A percentile compares a stretch with the other conserved stretches of the same genome.
Evolutionary conservation across 805 yeast genomes (phyloP).

Genomic region (Yamadazyma kitorensis): DNA sequence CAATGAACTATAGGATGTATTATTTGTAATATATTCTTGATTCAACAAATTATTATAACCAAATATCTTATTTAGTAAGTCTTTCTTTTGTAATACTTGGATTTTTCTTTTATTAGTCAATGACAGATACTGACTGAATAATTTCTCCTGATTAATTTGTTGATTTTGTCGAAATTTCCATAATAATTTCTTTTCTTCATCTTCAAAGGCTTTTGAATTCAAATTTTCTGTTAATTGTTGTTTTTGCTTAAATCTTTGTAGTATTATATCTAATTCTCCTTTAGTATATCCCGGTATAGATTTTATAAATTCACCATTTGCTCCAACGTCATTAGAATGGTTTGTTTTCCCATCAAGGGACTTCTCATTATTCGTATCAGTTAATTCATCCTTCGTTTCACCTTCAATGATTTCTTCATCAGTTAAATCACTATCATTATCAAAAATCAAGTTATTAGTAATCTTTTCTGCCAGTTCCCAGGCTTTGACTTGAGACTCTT

Average conservation of each 20-base stretch:
- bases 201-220: conserved; percentile 10
- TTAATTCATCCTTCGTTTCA: conserved; percentile 9
- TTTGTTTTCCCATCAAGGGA: background rate
- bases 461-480: conserved; percentile 46
- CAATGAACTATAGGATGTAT: conserved; percentile 35
- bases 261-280: conserved; percentile 29
- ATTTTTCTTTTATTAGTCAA: conserved; percentile 34
- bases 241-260: conserved; percentile 15
- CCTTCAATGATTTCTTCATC: conserved; percentile 18
- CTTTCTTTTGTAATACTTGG: conserved; percentile 40
- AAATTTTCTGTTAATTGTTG: conserved; percentile 1
- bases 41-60: conserved; percentile 38
- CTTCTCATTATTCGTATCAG: background rate
- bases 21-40: conserved; percentile 39
- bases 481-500: conserved; percentile 41
- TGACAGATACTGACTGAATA: conserved; percentile 32
- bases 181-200: conserved; percentile 24
- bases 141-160: conserved; percentile 30
- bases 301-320: conserved; percentile 15
- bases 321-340: background rate
- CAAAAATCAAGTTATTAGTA: conserved; percentile 34
- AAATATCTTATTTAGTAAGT: conserved; percentile 34
- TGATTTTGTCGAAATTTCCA: conserved; percentile 30
- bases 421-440: conserved; percentile 22
- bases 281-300: conserved; percentile 41